Evolutionary conservation across 2,329 filamentous ascomycete genomes (phyloP).

Genomic region (Byssochlamys sp.): DNA sequence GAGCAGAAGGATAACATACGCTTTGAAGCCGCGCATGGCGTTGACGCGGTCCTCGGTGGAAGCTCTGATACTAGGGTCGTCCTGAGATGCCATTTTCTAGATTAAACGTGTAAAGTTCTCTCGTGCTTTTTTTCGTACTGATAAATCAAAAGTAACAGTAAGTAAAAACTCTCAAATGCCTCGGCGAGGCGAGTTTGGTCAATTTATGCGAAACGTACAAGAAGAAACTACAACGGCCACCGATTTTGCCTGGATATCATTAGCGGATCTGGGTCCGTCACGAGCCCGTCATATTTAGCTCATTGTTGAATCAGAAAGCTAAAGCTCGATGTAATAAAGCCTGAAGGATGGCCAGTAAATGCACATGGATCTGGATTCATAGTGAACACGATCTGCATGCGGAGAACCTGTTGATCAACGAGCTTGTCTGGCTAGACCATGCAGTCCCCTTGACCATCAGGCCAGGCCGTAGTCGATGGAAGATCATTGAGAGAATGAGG

Average conservation of each 20-base stretch:
- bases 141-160: not conserved
- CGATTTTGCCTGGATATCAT: not conserved
- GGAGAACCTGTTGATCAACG: not conserved
- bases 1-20: constrained; percentile 2
- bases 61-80: constrained; percentile 5
- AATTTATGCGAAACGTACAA: not conserved
- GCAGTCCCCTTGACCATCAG: not conserved
- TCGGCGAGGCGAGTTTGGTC: not conserved
- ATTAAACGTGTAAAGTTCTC: not conserved
- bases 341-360: not conserved
- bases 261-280: constrained; percentile 1
- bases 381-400: not conserved
- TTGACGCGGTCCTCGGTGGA: constrained; percentile 9
- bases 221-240: not conserved
- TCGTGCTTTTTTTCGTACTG: not conserved
- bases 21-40: constrained; percentile 10
- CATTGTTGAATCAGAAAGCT: not conserved
- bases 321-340: not conserved
- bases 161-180: not conserved
- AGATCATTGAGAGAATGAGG: not conserved
- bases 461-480: not conserved
- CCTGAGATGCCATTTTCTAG: constrained; percentile 4
- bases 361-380: not conserved
- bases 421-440: not conserved
- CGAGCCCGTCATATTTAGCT: not conserved